Evolutionary conservation across 257 asterid genomes (phyloP).

Genomic region (Scutellaria baicalensis): DNA sequence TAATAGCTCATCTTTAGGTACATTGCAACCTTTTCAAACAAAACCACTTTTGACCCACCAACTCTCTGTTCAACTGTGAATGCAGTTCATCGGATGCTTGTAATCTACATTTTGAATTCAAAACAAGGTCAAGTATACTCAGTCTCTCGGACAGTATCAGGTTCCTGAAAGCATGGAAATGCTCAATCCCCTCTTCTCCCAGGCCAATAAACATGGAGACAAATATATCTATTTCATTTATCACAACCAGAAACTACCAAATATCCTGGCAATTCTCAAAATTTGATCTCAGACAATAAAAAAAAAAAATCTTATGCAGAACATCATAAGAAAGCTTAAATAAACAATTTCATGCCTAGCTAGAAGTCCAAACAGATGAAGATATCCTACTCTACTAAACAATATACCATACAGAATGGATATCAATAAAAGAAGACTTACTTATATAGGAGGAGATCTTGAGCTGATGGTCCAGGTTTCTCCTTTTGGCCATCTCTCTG

Average conservation of each 20-base stretch:
- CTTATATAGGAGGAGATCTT: conserved; percentile 70
- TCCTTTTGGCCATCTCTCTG: conserved; percentile 51
- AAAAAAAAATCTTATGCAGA: neutral
- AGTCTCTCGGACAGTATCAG: neutral
- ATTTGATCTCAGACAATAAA: neutral
- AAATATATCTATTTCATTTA: neutral
- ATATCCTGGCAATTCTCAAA: neutral
- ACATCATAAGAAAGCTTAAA: neutral
- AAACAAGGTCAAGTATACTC: neutral
- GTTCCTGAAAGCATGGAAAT: neutral
- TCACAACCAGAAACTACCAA: neutral
- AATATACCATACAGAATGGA: neutral
- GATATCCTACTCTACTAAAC: neutral
- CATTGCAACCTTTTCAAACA: neutral
- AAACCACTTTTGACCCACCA: neutral
- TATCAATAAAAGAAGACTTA: conserved; percentile 20
- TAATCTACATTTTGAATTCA: neutral
- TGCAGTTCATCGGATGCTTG: neutral
- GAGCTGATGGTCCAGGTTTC: conserved; percentile 39
- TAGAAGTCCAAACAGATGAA: neutral
- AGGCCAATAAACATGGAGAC: neutral
- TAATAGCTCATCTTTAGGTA: neutral
- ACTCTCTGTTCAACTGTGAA: neutral
- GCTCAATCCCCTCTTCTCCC: neutral
- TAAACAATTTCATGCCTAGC: neutral